phyloP scores from a whole-genome alignment of 371 early-diverging fungal species.

The Rhizomucor miehei region DNA sequence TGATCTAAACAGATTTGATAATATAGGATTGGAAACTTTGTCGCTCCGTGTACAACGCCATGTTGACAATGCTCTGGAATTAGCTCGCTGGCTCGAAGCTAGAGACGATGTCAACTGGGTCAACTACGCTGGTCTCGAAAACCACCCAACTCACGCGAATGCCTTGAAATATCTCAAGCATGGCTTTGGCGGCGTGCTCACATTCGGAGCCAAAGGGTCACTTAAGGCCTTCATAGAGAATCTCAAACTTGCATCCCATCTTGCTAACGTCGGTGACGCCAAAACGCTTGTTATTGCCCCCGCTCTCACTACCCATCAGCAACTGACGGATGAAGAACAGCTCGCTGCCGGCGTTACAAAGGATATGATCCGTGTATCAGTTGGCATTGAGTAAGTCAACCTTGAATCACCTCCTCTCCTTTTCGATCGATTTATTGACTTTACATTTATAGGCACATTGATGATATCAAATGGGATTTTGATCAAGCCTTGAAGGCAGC shows the following conservation, averaged over 20 bases:
- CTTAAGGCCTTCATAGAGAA: slow-evolving; percentile 62
- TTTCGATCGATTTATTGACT: background rate
- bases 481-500: slow-evolving; percentile 49
- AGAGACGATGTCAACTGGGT: slow-evolving; percentile 75
- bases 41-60: slow-evolving; percentile 88
- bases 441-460: slow-evolving; percentile 58
- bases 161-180: slow-evolving; percentile 74
- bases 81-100: slow-evolving; percentile 76
- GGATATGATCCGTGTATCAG: slow-evolving; percentile 82
- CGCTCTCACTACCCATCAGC: slow-evolving; percentile 83
- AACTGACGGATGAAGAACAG: slow-evolving; percentile 80
- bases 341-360: slow-evolving; percentile 71
- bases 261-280: slow-evolving; percentile 91
- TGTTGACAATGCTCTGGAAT: slow-evolving; percentile 68
- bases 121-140: slow-evolving; percentile 79
- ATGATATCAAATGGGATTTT: slow-evolving; percentile 84
- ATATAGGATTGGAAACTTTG: slow-evolving; percentile 73
- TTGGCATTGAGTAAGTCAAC: slow-evolving; percentile 70
- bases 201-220: slow-evolving; percentile 78
- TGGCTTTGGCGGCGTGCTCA: slow-evolving; percentile 85
- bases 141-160: slow-evolving; percentile 66
- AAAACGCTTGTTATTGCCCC: slow-evolving; percentile 87
- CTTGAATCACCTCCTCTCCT: background rate
- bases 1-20: no score
- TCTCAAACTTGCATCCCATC: slow-evolving; percentile 75